phyloP scores from a whole-genome alignment of 441 rosid species.

The Pelargonium cotyledonis region DNA sequence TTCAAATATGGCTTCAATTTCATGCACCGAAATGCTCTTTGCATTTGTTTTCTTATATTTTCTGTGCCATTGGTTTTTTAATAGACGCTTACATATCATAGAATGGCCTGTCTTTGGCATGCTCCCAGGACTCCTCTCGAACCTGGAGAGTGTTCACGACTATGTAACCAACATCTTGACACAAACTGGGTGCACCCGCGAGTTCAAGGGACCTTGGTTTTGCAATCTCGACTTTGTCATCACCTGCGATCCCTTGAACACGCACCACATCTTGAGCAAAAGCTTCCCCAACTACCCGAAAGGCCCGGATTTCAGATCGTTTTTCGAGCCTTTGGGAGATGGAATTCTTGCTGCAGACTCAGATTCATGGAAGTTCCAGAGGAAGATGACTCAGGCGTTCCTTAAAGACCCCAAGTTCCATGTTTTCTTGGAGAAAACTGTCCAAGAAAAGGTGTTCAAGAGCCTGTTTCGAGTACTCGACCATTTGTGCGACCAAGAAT shows the following conservation, averaged over 20 bases:
- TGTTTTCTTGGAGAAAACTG: background rate
- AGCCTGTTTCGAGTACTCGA: constrained; percentile 6
- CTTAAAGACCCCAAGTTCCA: no score
- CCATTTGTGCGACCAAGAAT: background rate
- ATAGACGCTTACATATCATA: no score
- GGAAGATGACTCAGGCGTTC: no score
- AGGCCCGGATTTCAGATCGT: constrained; percentile 3
- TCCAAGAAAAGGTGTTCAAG: background rate
- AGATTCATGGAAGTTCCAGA: no score
- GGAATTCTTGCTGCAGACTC: background rate
- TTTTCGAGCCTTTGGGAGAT: constrained; percentile 9
- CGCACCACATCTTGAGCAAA: constrained; percentile 13
- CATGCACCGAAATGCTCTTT: no score
- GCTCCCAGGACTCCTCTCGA: constrained; percentile 11
- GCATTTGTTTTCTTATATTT: no score
- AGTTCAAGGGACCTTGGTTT: constrained; percentile 16
- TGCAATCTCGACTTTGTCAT: background rate
- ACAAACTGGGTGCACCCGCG: constrained; percentile 3
- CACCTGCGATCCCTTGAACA: constrained; percentile 11
- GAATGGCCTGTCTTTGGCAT: constrained; percentile 22
- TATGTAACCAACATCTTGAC: background rate
- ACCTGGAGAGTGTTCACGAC: constrained; percentile 19
- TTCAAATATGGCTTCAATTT: no score
- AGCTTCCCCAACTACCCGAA: constrained; percentile 12
- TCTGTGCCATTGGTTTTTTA: no score